A percentile compares a stretch with the other conserved stretches of the same genome.
Conservation (phyloP, 768 basidiomycete genomes). For the Trametopsis cervina region DNA sequence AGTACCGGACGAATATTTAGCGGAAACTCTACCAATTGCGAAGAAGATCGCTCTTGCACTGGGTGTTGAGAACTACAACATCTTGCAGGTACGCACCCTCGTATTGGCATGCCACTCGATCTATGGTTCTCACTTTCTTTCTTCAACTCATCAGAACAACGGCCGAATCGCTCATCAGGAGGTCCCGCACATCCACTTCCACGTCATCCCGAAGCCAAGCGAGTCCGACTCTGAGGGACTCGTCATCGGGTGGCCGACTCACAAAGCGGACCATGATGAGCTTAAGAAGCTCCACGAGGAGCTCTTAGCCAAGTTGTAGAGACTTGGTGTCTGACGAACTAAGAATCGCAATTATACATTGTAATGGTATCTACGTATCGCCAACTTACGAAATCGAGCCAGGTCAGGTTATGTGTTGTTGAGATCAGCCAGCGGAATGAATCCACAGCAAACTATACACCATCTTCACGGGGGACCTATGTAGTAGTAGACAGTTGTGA, state of each 20-base stretch:
- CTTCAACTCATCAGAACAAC: slow-evolving; percentile 47
- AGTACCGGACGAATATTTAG: slow-evolving; percentile 78
- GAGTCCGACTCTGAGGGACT: slow-evolving; percentile 62
- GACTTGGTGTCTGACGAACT: not conserved
- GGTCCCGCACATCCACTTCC: slow-evolving; percentile 89
- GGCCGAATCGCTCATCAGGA: slow-evolving; percentile 48
- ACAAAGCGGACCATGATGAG: slow-evolving; percentile 55
- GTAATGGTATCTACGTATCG: no score
- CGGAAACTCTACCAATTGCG: slow-evolving; percentile 69
- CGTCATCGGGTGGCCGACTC: slow-evolving; percentile 72
- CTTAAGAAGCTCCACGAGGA: slow-evolving; percentile 52
- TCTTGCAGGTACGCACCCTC: slow-evolving; percentile 53
- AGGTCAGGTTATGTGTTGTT: no score
- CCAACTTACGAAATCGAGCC: no score
- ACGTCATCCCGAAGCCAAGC: slow-evolving; percentile 88
- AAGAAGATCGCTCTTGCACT: slow-evolving; percentile 84
- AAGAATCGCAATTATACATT: no score
- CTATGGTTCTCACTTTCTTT: not conserved
- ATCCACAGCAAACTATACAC: no score
- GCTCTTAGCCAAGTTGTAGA: slow-evolving; percentile 46
- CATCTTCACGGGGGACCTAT: no score
- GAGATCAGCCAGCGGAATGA: no score
- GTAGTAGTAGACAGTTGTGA: no score
- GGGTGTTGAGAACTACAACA: slow-evolving; percentile 75
- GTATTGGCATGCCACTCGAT: not conserved